Conservation (phyloP, 2,329 filamentous ascomycete genomes). For the Neofusicoccum laricinum region DNA sequence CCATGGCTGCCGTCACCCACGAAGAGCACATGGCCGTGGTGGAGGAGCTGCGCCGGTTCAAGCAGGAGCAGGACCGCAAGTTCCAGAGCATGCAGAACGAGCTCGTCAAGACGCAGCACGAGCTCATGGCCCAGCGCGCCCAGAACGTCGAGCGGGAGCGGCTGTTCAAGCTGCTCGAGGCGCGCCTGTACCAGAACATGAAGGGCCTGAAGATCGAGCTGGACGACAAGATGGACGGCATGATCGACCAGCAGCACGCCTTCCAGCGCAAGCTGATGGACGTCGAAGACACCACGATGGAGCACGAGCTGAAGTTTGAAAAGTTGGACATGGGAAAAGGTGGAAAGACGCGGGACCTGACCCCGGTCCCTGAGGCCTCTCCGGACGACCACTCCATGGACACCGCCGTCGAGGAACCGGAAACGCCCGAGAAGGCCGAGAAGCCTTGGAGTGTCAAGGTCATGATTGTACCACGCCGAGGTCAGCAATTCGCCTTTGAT, state of each 20-base stretch:
- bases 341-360: background rate
- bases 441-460: constrained; percentile 37
- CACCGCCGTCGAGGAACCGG: constrained; percentile 21
- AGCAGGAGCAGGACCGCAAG: constrained; percentile 29
- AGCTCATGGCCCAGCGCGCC: constrained; percentile 31
- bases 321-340: constrained; percentile 28
- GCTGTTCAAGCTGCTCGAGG: constrained; percentile 32
- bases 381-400: constrained; percentile 15
- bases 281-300: constrained; percentile 41
- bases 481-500: constrained; percentile 37
- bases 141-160: constrained; percentile 33
- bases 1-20: constrained; percentile 32
- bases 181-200: constrained; percentile 38
- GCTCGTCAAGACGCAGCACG: constrained; percentile 17
- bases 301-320: constrained; percentile 37
- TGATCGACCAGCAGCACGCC: constrained; percentile 39
- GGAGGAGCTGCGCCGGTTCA: constrained; percentile 36
- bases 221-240: constrained; percentile 40
- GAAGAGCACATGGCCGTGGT: constrained; percentile 35
- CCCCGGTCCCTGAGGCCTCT: background rate
- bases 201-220: constrained; percentile 35
- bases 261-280: constrained; percentile 35
- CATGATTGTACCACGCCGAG: constrained; percentile 37
- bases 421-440: constrained; percentile 32
- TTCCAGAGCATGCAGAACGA: constrained; percentile 34